Evolutionary conservation across 1,284 basidiomycete species (phyloP).

Genomic region (Pascua sp.): DNA sequence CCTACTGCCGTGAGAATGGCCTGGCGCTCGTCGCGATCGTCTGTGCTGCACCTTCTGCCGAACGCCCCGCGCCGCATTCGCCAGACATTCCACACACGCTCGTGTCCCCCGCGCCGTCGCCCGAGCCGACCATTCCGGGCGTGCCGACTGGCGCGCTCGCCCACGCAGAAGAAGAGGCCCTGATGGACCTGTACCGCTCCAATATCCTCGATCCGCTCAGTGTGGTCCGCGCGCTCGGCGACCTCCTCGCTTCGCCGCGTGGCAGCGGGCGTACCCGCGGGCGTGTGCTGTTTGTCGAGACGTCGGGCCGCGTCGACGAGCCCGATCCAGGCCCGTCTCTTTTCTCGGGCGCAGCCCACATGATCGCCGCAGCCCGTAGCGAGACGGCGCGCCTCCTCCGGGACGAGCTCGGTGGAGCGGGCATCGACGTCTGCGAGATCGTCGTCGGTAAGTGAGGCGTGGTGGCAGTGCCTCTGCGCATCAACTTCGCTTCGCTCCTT

Average conservation of each 20-base stretch:
- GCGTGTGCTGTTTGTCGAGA: slow-evolving; percentile 43
- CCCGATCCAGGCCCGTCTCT: neutral
- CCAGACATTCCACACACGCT: slow-evolving; percentile 2
- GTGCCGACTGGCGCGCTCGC: slow-evolving; percentile 19
- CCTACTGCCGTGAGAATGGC: slow-evolving; percentile 37
- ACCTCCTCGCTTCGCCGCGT: slow-evolving; percentile 25
- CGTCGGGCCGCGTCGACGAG: slow-evolving; percentile 18
- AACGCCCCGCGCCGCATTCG: neutral
- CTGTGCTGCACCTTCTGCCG: slow-evolving; percentile 15
- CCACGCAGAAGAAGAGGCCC: slow-evolving; percentile 29
- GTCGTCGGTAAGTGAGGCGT: slow-evolving; percentile 33
- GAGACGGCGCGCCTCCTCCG: slow-evolving; percentile 30
- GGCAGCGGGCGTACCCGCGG: slow-evolving; percentile 15
- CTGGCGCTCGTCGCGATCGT: slow-evolving; percentile 35
- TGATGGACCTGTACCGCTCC: slow-evolving; percentile 32
- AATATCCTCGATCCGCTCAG: slow-evolving; percentile 39
- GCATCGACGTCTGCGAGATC: slow-evolving; percentile 42
- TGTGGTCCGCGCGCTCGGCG: slow-evolving; percentile 35
- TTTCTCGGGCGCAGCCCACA: slow-evolving; percentile 17
- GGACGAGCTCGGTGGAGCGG: slow-evolving; percentile 25
- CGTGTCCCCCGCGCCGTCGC: neutral
- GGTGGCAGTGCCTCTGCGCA: neutral
- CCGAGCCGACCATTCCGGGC: slow-evolving; percentile 2
- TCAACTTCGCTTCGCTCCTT: neutral
- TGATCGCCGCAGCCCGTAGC: slow-evolving; percentile 28